Evolutionary conservation across 2,329 filamentous ascomycete species (phyloP).

Genomic region (Graphilbum sp.): DNA sequence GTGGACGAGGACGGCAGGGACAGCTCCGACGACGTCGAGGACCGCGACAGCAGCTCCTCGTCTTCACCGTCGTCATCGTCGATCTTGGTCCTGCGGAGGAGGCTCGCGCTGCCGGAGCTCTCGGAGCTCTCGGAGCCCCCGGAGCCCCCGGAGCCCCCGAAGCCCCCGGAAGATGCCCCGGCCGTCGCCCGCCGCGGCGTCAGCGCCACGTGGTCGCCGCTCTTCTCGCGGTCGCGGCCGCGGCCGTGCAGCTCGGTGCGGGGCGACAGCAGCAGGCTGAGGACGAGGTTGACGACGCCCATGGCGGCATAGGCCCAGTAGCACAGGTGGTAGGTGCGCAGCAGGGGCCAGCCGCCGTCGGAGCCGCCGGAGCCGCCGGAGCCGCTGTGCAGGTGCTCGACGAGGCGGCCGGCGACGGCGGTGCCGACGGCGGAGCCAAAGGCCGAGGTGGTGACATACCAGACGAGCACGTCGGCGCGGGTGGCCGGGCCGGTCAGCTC

Average conservation of each 20-base stretch:
- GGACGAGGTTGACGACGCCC: conserved; percentile 32
- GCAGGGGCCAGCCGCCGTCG: conserved; percentile 32
- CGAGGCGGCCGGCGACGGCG: conserved; percentile 31
- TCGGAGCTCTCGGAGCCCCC: too few relatives aligned
- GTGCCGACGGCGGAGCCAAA: conserved; percentile 38
- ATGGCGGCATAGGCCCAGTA: conserved; percentile 43
- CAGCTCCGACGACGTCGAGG: background rate
- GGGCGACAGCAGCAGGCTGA: conserved; percentile 28
- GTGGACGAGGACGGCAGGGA: background rate
- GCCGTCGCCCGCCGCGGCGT: background rate
- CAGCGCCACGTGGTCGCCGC: conserved; percentile 3
- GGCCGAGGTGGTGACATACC: conserved; percentile 45
- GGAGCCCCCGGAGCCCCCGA: too few relatives aligned
- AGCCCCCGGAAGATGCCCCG: too few relatives aligned
- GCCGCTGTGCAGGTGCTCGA: conserved; percentile 25
- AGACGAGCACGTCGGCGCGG: conserved; percentile 46
- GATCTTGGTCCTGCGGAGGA: conserved; percentile 5
- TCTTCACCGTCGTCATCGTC: conserved; percentile 8
- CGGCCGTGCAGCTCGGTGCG: conserved; percentile 33
- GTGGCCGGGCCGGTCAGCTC: conserved; percentile 39
- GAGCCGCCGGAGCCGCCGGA: conserved; percentile 11
- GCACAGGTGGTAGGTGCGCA: conserved; percentile 36
- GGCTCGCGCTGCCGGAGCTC: too few relatives aligned
- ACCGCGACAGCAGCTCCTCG: conserved; percentile 1
- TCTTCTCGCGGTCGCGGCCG: too few relatives aligned